Conservation (phyloP, 1,284 basidiomycete genomes). For the Leucoagaricus sp. region DNA sequence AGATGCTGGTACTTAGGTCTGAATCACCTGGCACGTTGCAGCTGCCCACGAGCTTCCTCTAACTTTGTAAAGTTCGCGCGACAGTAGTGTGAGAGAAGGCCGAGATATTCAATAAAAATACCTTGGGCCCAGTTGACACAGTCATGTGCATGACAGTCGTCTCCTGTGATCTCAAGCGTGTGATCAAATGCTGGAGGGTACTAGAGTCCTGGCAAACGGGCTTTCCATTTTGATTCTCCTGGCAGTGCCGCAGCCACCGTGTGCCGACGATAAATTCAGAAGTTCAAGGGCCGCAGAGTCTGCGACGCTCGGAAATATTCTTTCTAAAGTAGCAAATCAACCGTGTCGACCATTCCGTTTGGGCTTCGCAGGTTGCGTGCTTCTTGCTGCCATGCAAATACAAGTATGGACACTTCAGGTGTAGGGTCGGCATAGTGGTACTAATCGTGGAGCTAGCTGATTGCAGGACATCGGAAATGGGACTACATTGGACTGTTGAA, state of each 20-base stretch:
- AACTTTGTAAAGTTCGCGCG: not conserved
- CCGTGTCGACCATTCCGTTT: not conserved
- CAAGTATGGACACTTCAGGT: not conserved
- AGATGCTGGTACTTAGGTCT: too few species aligned
- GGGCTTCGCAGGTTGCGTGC: not conserved
- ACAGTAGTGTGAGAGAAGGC: constrained; percentile 2
- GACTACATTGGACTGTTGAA: too few species aligned
- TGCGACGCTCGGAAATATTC: not conserved
- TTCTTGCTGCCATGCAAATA: not conserved
- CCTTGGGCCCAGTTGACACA: not conserved
- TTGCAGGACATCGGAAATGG: too few species aligned
- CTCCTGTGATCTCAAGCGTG: not conserved
- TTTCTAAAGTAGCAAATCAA: not conserved
- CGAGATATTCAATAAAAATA: not conserved
- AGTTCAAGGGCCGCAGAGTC: constrained; percentile 1
- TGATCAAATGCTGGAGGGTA: not conserved
- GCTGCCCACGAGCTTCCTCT: too few species aligned
- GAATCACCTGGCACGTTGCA: too few species aligned
- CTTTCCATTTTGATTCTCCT: not conserved
- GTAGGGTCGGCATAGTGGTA: not conserved
- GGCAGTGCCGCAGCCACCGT: not conserved
- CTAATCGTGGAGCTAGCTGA: too few species aligned
- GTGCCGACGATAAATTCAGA: not conserved
- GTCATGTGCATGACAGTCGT: not conserved
- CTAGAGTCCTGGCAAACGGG: not conserved